Percentiles rank a stretch among this genome's conserved stretches.
Evolutionary conservation across 495 filamentous ascomycete genomes (phyloP).

Genomic region (Aspergillus mulundensis): DNA sequence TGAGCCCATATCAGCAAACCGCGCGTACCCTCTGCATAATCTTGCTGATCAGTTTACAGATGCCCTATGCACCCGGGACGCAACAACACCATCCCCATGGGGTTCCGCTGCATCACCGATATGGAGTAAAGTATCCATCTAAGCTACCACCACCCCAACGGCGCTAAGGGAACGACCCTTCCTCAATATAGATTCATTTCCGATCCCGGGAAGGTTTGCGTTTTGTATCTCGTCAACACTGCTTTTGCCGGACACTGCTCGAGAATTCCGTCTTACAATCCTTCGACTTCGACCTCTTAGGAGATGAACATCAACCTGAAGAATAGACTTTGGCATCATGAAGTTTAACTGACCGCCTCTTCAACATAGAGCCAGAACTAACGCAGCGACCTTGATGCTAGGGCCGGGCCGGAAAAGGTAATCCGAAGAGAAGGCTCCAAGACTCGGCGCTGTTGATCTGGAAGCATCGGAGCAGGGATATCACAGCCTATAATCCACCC

Average conservation of each 20-base stretch:
- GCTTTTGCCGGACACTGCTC: neutral
- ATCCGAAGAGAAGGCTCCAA: constrained; percentile 5
- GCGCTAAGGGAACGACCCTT: neutral
- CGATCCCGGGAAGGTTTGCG: neutral
- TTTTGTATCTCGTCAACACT: neutral
- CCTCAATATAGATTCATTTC: neutral
- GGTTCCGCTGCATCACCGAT: neutral
- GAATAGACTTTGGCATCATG: neutral
- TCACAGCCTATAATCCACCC: constrained; percentile 2
- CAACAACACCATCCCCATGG: constrained; percentile 1
- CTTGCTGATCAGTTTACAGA: no score
- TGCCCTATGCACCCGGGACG: neutral
- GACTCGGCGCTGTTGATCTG: constrained; percentile 4
- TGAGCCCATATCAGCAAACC: no score
- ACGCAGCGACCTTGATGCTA: neutral
- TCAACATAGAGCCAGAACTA: neutral
- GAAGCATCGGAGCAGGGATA: constrained; percentile 1
- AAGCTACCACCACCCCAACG: neutral
- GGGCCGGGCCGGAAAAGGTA: neutral
- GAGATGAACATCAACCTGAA: neutral
- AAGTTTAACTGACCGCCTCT: neutral
- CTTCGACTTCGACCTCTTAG: neutral
- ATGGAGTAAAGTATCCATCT: neutral
- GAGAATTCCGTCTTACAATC: neutral
- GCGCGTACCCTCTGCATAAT: no score